Conservation (phyloP, 2,329 filamentous ascomycete genomes). For the Mariannaea sp. region DNA sequence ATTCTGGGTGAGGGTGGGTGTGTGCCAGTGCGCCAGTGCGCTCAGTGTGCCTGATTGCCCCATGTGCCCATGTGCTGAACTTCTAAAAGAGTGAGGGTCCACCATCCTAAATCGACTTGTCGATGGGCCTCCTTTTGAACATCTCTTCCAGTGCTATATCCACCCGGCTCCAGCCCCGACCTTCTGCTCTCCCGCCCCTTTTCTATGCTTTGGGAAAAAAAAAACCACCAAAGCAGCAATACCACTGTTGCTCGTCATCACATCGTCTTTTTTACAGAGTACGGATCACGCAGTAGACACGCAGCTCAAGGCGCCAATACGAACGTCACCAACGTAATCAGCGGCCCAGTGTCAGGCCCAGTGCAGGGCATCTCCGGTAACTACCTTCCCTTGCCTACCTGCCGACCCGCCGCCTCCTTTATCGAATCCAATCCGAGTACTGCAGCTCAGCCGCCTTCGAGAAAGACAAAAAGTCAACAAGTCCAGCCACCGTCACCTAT, state of each 20-base stretch:
- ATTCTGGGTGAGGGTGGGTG: no score
- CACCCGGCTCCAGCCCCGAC: constrained; percentile 22
- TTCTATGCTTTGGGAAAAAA: no score
- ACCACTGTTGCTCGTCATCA: no score
- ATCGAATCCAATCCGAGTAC: constrained; percentile 1
- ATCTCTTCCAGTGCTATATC: constrained; percentile 17
- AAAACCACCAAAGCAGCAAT: no score
- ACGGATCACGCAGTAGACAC: no score
- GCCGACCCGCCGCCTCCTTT: constrained; percentile 17
- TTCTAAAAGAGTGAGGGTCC: constrained; percentile 24
- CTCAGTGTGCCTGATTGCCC: no score
- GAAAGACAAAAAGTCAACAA: neutral
- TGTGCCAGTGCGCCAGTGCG: no score
- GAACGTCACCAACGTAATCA: constrained; percentile 1
- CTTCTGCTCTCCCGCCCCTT: constrained; percentile 27
- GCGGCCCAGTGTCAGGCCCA: constrained; percentile 1
- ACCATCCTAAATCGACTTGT: constrained; percentile 28
- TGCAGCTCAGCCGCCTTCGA: neutral
- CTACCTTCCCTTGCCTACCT: no score
- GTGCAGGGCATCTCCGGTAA: constrained; percentile 2
- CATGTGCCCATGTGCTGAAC: no score
- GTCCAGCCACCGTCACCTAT: constrained; percentile 29
- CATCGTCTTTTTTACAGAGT: no score
- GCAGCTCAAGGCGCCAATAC: no score
- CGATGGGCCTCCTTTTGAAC: constrained; percentile 36